phyloP scores from a whole-genome alignment of 2,329 filamentous ascomycete species.

The Alternaria triticimaculans region DNA sequence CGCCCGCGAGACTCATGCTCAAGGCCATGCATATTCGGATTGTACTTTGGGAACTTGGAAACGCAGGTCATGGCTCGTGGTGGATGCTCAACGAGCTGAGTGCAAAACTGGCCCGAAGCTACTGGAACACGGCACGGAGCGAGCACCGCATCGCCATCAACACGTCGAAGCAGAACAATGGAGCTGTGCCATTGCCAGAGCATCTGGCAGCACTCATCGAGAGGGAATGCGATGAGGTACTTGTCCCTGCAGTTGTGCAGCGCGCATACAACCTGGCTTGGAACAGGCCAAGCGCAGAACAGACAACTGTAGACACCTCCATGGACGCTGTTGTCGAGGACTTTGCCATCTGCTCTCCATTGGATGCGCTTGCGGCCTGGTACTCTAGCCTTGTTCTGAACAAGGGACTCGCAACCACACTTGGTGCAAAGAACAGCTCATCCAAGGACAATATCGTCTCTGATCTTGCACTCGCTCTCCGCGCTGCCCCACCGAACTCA shows the following conservation, averaged over 20 bases:
- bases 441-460: constrained; percentile 54
- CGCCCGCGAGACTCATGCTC: constrained; percentile 83
- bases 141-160: constrained; percentile 59
- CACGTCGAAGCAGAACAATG: constrained; percentile 50
- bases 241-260: constrained; percentile 79
- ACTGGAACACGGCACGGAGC: constrained; percentile 81
- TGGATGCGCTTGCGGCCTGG: constrained; percentile 92
- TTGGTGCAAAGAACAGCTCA: constrained; percentile 62
- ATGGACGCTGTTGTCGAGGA: constrained; percentile 88
- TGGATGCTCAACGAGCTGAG: constrained; percentile 72
- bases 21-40: constrained; percentile 92
- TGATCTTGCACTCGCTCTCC: constrained; percentile 72
- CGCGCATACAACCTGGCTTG: constrained; percentile 89
- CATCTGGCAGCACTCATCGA: constrained; percentile 79
- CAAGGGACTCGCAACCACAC: constrained; percentile 68
- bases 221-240: constrained; percentile 80
- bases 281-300: constrained; percentile 77
- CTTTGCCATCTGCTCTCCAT: constrained; percentile 79
- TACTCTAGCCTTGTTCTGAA: constrained; percentile 80
- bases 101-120: constrained; percentile 73
- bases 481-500: constrained; percentile 78
- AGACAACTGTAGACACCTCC: constrained; percentile 69
- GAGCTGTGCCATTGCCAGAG: constrained; percentile 73
- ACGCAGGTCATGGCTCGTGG: constrained; percentile 69
- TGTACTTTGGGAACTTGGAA: constrained; percentile 79